Evolutionary conservation across 2,329 filamentous ascomycete species (phyloP), one percentile per base, ranked within the genome.

Genomic region (Zalaria obscura): DNA sequence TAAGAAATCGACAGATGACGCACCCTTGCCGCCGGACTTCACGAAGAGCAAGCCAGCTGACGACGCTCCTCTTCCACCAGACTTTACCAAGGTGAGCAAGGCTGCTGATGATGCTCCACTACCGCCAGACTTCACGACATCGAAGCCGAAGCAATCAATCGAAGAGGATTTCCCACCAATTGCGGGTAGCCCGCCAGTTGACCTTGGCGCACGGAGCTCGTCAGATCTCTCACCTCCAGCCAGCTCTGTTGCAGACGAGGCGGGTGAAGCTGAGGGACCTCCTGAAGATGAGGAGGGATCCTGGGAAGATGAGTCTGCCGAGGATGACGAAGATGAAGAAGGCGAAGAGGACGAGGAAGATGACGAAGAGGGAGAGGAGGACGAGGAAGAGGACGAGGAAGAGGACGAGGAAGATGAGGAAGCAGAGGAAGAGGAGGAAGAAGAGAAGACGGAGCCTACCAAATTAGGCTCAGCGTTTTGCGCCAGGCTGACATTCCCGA

Each of bases 371-470:
- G 55, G 55, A 5, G 52, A 55, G 18, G 63, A 65, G n/a, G 64
- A 64, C 5, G 62, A 67, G 4, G 58, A 62, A 4, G 63, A 65
- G 18, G 70, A 69, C 8, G 68, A 68, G 3, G 69, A 72, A 27
- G 64, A 64, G 32, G 68, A 54, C 5, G 36, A 42, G 5, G 40
- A 42, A n/a, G n/a, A 33, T 11, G 34, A 36, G 25, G 69, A 64
- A 0, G 73, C 75, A 5, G 58, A 45, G 5, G 60, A 45, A 1
- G 70, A 75, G 51, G 76, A 76, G 26, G 38, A 48, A 26, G 44
- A 42, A 25, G 43, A 40, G 42, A 41, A 5, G 35, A 40, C 8
- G 38, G 33, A 9, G 31, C 33, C 35, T 33, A 39, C 36, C 29
- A 31, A 28, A 18, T 31, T 39, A 7, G 36, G 33, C 7, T 40